These are phyloP conservation scores for Eucalyptus cloeziana DNA, from an alignment of 345 rosid genomes.

Conservation along the genomic window DNA sequence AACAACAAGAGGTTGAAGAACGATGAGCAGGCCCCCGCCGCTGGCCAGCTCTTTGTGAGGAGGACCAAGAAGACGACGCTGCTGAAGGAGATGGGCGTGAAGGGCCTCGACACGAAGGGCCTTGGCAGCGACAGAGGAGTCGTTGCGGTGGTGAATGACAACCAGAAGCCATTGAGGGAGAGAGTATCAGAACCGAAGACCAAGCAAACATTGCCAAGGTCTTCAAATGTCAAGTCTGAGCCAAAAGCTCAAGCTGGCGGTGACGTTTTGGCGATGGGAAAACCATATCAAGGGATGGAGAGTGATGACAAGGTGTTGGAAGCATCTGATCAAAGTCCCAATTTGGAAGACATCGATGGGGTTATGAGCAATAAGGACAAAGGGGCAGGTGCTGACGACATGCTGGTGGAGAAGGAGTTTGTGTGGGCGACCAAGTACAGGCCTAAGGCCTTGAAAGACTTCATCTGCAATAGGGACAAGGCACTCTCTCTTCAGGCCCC, in stretches of 20 bases:
- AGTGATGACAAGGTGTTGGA: not conserved
- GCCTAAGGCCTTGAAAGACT: conserved; percentile 33
- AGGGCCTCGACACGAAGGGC: not conserved
- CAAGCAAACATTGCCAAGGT: not conserved
- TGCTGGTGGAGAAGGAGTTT: conserved; percentile 1
- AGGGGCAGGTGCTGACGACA: not conserved
- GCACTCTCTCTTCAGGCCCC: conserved; percentile 18
- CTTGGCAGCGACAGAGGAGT: not conserved
- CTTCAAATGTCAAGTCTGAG: not conserved
- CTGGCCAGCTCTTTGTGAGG: not conserved
- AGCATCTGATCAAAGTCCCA: not conserved
- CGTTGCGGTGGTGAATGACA: not conserved
- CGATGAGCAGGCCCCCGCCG: not conserved
- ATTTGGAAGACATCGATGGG: not conserved
- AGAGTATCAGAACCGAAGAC: conserved; percentile 7
- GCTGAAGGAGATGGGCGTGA: not conserved
- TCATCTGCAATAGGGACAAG: conserved; percentile 42
- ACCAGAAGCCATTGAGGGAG: conserved; percentile 71
- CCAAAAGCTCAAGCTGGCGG: not conserved
- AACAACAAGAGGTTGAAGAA: not conserved
- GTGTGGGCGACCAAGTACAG: conserved; percentile 33
- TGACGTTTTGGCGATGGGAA: not conserved
- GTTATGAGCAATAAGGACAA: not conserved
- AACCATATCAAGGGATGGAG: not conserved
- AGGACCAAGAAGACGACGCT: not conserved